Evolutionary conservation across 768 basidiomycete species (phyloP).

Genomic region (Rhizopogon rudus): DNA sequence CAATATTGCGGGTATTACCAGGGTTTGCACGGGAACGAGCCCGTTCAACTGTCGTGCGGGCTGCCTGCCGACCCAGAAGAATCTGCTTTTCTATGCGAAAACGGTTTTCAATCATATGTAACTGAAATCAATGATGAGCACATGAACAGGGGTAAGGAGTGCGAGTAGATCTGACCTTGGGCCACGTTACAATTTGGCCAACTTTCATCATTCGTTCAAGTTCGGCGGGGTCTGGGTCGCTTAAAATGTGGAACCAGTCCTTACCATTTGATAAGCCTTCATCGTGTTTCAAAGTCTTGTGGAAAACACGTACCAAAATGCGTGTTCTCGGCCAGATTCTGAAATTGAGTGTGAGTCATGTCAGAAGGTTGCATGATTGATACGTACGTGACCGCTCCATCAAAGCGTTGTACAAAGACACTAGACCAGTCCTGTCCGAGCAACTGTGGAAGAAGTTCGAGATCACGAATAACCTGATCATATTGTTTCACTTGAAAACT

Average conservation of each 20-base stretch:
- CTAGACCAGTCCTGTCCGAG: slow-evolving; percentile 95
- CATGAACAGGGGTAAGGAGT: neutral
- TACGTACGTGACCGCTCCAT: slow-evolving; percentile 79
- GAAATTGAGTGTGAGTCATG: slow-evolving; percentile 23
- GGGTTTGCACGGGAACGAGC: slow-evolving; percentile 17
- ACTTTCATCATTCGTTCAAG: slow-evolving; percentile 83
- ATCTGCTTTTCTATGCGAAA: slow-evolving; percentile 81
- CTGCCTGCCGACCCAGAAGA: slow-evolving; percentile 65
- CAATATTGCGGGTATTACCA: slow-evolving; percentile 16
- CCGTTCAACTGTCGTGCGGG: slow-evolving; percentile 53
- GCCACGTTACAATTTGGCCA: slow-evolving; percentile 93
- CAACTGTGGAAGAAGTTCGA: slow-evolving; percentile 91
- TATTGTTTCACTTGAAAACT: slow-evolving; percentile 2
- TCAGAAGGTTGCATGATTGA: neutral
- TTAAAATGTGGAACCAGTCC: slow-evolving; percentile 84
- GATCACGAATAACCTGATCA: slow-evolving; percentile 81
- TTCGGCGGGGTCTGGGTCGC: slow-evolving; percentile 77
- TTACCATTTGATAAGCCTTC: slow-evolving; percentile 20
- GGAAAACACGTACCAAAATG: slow-evolving; percentile 45
- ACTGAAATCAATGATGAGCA: slow-evolving; percentile 33
- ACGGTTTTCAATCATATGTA: slow-evolving; percentile 95
- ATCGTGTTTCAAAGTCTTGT: neutral
- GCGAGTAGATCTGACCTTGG: slow-evolving; percentile 56
- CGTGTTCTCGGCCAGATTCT: slow-evolving; percentile 87
- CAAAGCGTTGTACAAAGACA: slow-evolving; percentile 93